Evolutionary conservation across 441 rosid genomes (phyloP), one percentile per base, ranked within the genome.

Genomic region (Corymbia calophylla): DNA sequence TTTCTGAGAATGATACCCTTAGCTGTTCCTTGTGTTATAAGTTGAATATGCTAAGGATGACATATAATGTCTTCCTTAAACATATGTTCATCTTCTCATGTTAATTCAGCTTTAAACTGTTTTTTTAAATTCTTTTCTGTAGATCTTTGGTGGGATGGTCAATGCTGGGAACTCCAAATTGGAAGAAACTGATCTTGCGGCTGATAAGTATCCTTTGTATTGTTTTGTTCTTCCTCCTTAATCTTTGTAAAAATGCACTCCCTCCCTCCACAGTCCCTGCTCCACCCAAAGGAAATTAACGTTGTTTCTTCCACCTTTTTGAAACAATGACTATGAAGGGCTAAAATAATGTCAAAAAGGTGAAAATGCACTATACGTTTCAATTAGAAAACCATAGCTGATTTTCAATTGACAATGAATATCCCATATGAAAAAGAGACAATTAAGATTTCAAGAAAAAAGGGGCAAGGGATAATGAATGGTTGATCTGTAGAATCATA

Each of bases 141-240:
- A 98, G 99, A 82, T 98, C 88, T 97, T 98, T 91, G 99, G 99
- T 9, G 99, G 99, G 77, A 92, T 98, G 29, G 98, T 97, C 87
- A 95, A 96, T 94, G 99, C 95, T 89, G 99, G 99, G 93, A 96
- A 97, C 91, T 73, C 95, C 51, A 86, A 92, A 84, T 91, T 98
- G 92, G 93, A 92, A 44, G 92, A 89, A 87, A 96, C 99, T 53
- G 97, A 92, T 87, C 87, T 98, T 90, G 94, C 95, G 73, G 96
- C 94, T 53, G 86, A 94, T 39, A 98, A 97, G 99, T 97, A 98
- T 97, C 99, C 98, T 94, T 94, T 90, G 88, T 88, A 8, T 58
- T 31, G 49, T 51, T 21, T 87, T 51, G 85, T 81, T 31, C 31
- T 84, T 62, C 68, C n/a, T 89, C 60, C 27, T 53, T 77, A 44